These are phyloP conservation scores for Mucor piriformis DNA, from an alignment of 371 early-diverging fungal genomes.

Conservation along the genomic window DNA sequence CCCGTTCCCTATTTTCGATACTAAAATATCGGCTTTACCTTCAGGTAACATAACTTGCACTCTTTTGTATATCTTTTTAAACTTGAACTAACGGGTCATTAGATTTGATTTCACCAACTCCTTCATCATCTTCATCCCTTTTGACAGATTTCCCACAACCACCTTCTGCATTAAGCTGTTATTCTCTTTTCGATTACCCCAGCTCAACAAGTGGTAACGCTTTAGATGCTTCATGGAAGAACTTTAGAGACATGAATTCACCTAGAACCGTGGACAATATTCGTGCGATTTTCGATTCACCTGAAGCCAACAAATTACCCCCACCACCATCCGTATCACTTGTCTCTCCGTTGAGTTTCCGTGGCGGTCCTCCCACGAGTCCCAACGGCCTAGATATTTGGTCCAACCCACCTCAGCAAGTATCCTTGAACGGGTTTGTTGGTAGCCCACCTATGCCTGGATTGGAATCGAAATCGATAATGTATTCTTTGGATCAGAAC, in stretches of 20 bases:
- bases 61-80: not conserved
- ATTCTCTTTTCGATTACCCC: conserved; percentile 31
- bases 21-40: conserved; percentile 2
- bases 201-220: conserved; percentile 19
- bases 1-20: conserved; percentile 18
- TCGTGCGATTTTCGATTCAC: conserved; percentile 46
- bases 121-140: conserved; percentile 24
- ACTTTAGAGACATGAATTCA: conserved; percentile 45
- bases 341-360: conserved; percentile 24
- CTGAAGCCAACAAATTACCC: conserved; percentile 21
- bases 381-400: conserved; percentile 27
- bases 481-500: conserved; percentile 10
- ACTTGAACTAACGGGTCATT: not conserved
- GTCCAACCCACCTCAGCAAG: conserved; percentile 24
- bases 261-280: conserved; percentile 41
- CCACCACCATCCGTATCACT: conserved; percentile 17
- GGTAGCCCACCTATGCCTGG: conserved; percentile 29
- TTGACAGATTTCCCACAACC: conserved; percentile 18
- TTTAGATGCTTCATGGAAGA: conserved; percentile 44
- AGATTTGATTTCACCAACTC: conserved; percentile 10
- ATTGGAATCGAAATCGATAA: conserved; percentile 16
- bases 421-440: conserved; percentile 23
- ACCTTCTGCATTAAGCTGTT: conserved; percentile 14
- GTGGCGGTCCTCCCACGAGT: conserved; percentile 17
- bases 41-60: not conserved